Base-by-base conservation (phyloP, 2,329 filamentous ascomycete species). In the Ceratocystis harringtonii region DNA sequence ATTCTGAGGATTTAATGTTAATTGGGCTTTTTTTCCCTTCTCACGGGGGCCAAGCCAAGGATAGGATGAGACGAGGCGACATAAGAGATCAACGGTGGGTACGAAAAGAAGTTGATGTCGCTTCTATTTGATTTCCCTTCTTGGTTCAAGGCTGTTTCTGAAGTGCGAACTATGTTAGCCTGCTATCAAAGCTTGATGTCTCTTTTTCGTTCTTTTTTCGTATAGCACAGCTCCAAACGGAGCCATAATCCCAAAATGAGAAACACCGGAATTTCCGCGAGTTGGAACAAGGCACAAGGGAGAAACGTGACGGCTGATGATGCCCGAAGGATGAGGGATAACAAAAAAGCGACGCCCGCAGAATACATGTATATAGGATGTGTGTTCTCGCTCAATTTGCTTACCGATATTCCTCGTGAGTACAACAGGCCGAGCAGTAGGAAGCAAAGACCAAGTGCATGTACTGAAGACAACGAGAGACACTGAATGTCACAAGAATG, bases 181-280 rank as follows among this genome's bases (percentile, higher is more conserved):
- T 58, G 55, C 7, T 41, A 5, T 41, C 12, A 8, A 58, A 58
- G 32, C 55, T 32, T 30, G 22, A 15, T 28, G 28, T 28, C 28
- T 28, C 2, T 25, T 22, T 25, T 25, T 25, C 22, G 19, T 25
- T 22, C 36, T 25, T 58, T 36, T 58, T 58, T 12, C n/a, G 28
- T 36, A 12, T 30, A 8, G 55, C 55, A 58, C 28, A 58, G 28
- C 55, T 32, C 6, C 55, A 30, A 32, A n/a, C 10, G 10, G 36
- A 17, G 55, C 22, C 43, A 48, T 8, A 12, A 62, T 50, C 61
- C 61, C 36, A 2, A 22, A 36, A 50, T 5, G 69, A 67, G 45
- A 65, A 62, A 17, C n/a, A 10, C n/a, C 44, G 41, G 19, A 36
- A 17, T 10, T 44, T 15, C 0, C 7, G 8, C 36, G 55, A 57